Evolutionary conservation across 1,139 yeast genomes (phyloP), one percentile per base, ranked within the genome.

Genomic region (Yamadazyma atmosphaerica): DNA sequence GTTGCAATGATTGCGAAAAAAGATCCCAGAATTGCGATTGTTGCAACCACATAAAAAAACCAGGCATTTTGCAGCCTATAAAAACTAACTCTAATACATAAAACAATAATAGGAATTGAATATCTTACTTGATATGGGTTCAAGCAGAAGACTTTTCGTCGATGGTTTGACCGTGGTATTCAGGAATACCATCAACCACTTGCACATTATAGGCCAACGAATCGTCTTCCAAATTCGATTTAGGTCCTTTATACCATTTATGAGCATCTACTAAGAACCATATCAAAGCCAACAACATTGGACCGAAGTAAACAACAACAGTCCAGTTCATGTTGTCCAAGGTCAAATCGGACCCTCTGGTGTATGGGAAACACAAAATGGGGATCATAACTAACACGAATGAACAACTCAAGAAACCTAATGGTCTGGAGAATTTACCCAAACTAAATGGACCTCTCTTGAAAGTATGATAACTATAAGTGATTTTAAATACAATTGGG

Each of bases 361-460:
- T 67, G 37, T 71, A 65, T 37, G 87, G 87, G 74, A 81, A 77
- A 54, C 84, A 78, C 51, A 82, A 68, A 40, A 82, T 74, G 27
- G 86, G 86, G 40, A 79, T 69, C 81, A 83, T 81, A 27, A 81
- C 61, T 1, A 63, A 40, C 3, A 82, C 86, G 54, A 72, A 77
- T 2, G 74, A 63, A 36, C 45, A 49, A 8, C 55, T 45, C 8
- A 50, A 32, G 21, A 39, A 38, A 24, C 79, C 81, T 17, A 74
- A 66, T n/a, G 77, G 73, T 11, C 62, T 54, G 1, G 86, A 77
- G 46, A 56, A 67, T 37, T 52, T 60, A 28, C 90, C 90, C 39
- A 83, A 63, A 52, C 77, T 66, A 83, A 86, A 81, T 2, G 89
- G 89, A 3, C 89, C 90, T 6, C 77, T 77, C 43, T 65, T 62